Conservation (phyloP, 768 basidiomycete genomes). For the Trametes punicea region DNA sequence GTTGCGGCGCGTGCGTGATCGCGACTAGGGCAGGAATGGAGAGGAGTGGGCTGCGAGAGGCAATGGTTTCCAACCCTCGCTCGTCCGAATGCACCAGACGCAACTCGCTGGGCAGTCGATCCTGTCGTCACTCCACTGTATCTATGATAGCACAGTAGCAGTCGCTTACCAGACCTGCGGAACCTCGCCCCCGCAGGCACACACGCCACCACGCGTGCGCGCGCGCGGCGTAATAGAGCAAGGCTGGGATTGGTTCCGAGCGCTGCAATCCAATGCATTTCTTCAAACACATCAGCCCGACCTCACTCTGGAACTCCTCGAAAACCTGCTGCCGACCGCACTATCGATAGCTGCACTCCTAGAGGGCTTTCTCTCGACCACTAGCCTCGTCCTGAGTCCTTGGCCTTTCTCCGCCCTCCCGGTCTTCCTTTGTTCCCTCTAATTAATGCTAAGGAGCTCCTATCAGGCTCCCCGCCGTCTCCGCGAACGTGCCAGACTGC, state of each 20-base stretch:
- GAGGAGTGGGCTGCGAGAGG: background rate
- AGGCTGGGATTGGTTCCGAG: background rate
- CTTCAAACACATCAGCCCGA: too few species aligned
- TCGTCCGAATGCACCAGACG: too few species aligned
- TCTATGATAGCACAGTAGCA: too few species aligned
- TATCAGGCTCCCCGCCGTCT: background rate
- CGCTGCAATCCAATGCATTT: too few species aligned
- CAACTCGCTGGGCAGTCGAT: too few species aligned
- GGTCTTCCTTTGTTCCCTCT: background rate
- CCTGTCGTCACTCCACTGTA: background rate
- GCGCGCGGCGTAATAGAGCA: background rate
- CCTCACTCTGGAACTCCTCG: too few species aligned
- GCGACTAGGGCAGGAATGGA: slow-evolving; percentile 2
- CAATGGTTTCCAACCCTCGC: background rate
- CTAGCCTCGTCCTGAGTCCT: background rate
- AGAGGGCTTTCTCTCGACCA: background rate
- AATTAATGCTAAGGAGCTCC: background rate
- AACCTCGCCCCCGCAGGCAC: background rate
- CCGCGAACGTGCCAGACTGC: too few species aligned
- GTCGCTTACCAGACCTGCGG: too few species aligned
- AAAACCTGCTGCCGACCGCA: too few species aligned
- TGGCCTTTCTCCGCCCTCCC: background rate
- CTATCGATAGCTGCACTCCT: too few species aligned
- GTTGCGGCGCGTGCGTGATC: background rate
- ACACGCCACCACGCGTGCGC: background rate